Evolutionary conservation across 2,329 filamentous ascomycete species (phyloP).

Genomic region (Tricladium varicosporioides): DNA sequence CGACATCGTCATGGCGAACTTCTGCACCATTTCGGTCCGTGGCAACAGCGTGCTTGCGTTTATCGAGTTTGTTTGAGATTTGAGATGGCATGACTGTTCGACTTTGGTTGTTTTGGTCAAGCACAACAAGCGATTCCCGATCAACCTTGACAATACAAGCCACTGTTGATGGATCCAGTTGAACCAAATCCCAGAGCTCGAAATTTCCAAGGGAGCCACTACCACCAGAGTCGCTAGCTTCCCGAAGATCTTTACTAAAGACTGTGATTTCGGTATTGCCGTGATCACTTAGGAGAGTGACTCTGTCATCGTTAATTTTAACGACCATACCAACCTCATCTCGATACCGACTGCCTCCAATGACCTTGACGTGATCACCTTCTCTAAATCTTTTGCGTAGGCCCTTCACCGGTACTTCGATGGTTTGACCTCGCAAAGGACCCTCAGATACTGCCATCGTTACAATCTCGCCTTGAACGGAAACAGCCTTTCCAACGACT

Average conservation of each 20-base stretch:
- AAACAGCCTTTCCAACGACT: constrained; percentile 79
- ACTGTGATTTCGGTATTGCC: constrained; percentile 93
- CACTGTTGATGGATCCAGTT: constrained; percentile 88
- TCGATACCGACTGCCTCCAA: constrained; percentile 88
- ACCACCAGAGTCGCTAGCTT: constrained; percentile 88
- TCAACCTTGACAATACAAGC: constrained; percentile 94
- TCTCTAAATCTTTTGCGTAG: constrained; percentile 89
- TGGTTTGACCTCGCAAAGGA: constrained; percentile 74
- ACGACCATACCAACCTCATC: constrained; percentile 98
- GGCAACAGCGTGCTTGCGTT: constrained; percentile 80
- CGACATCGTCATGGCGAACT: constrained; percentile 85
- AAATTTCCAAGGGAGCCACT: constrained; percentile 84
- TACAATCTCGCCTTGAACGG: constrained; percentile 89
- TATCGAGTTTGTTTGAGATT: constrained; percentile 83
- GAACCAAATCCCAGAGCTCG: constrained; percentile 88
- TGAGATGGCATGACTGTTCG: constrained; percentile 86
- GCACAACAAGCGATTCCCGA: constrained; percentile 81
- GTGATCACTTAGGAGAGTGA: constrained; percentile 90
- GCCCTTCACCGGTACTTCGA: constrained; percentile 90
- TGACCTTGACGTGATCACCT: constrained; percentile 98
- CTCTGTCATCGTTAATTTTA: constrained; percentile 85
- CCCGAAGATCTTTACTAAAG: constrained; percentile 93
- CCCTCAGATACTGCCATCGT: constrained; percentile 83
- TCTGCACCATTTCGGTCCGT: constrained; percentile 92
- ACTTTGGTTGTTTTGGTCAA: constrained; percentile 86